Evolutionary conservation across 805 yeast genomes (phyloP).

Genomic region (Zygosaccharomyces rouxii): DNA sequence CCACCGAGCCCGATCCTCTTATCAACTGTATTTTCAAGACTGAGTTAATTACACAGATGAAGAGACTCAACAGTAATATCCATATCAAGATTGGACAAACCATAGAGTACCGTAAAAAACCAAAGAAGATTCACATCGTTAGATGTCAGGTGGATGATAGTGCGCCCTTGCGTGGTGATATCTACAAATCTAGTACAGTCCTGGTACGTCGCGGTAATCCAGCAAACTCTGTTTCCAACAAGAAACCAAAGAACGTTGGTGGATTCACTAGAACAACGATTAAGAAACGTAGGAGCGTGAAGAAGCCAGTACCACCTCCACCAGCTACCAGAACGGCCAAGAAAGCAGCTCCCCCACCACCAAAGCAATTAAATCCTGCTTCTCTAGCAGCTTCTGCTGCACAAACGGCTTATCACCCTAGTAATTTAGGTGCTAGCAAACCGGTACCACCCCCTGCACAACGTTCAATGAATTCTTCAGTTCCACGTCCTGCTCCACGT

Average conservation of each 20-base stretch:
- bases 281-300: conserved; percentile 3
- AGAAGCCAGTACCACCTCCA: conserved; percentile 29
- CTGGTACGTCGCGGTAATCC: conserved; percentile 78
- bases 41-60: conserved; percentile 74
- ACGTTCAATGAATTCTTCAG: conserved; percentile 53
- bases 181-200: conserved; percentile 84
- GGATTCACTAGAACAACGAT: conserved; percentile 15
- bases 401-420: conserved; percentile 34
- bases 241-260: conserved; percentile 56
- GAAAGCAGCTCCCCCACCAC: conserved; percentile 38
- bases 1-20: conserved; percentile 67
- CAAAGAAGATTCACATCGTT: conserved; percentile 71
- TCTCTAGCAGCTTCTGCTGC: conserved; percentile 42
- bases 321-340: conserved; percentile 30
- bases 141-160: conserved; percentile 59
- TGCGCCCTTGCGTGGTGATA: conserved; percentile 66
- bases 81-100: conserved; percentile 64
- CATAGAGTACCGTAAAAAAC: conserved; percentile 82
- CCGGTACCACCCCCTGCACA: conserved; percentile 42
- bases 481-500: conserved; percentile 52
- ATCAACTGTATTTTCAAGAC: conserved; percentile 83
- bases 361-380: conserved; percentile 21
- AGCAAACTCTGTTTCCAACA: conserved; percentile 61
- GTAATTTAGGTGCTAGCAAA: conserved; percentile 15
- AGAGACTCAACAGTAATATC: conserved; percentile 53